Evolutionary conservation across 192 early-diverging fungal genomes (phyloP).

Genomic region (Dimargaris xerosporica): DNA sequence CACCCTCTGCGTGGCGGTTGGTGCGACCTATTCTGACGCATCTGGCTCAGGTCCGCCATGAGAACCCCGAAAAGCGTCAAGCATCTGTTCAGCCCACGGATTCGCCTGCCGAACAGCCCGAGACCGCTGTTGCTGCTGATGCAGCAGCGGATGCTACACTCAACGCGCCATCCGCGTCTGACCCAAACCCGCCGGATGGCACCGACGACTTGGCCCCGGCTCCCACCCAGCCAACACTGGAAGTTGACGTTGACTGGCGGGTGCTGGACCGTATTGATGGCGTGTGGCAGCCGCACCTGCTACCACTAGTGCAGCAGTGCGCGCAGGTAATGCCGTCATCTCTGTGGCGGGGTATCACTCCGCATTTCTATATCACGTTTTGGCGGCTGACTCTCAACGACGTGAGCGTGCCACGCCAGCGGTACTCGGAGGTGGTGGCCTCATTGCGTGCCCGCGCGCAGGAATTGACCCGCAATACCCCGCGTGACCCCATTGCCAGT

Average conservation of each 20-base stretch:
- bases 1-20: constrained; percentile 46
- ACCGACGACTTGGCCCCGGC: not conserved
- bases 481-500: too few relatives aligned
- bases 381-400: constrained; percentile 69
- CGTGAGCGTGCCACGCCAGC: constrained; percentile 42
- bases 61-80: not conserved
- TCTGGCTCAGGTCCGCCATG: constrained; percentile 10
- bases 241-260: not conserved
- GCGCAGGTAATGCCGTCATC: not conserved
- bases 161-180: too few relatives aligned
- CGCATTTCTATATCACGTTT: constrained; percentile 61
- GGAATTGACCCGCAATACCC: not conserved
- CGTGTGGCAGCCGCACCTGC: constrained; percentile 8
- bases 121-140: not conserved
- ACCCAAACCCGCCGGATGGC: not conserved
- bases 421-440: constrained; percentile 29
- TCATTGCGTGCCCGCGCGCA: constrained; percentile 23
- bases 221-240: not conserved
- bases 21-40: constrained; percentile 37
- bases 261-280: not conserved
- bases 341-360: constrained; percentile 18
- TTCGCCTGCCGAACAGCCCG: not conserved
- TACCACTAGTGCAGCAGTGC: constrained; percentile 1
- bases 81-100: not conserved
- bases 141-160: not conserved